These are phyloP conservation scores for Akanthomyces lecanii DNA, from an alignment of 2,329 filamentous ascomycete genomes.

Conservation along the genomic window DNA sequence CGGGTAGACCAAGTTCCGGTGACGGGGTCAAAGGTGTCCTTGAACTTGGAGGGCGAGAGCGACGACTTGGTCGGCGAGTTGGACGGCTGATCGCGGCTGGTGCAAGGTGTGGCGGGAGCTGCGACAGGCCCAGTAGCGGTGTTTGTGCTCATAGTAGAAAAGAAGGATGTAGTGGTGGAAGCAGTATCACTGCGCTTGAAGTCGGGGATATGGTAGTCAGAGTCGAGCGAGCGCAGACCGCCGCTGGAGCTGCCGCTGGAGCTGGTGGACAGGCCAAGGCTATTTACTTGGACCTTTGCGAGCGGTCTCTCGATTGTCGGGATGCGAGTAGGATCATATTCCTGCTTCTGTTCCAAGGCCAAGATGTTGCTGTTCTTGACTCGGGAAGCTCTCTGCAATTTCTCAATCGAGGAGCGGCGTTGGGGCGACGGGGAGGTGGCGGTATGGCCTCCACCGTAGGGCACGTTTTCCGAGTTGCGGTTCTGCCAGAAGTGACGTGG, in stretches of 20 bases:
- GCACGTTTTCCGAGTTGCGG: conserved; percentile 73
- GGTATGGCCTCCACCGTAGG: conserved; percentile 49
- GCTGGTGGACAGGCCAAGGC: conserved; percentile 54
- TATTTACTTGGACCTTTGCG: conserved; percentile 70
- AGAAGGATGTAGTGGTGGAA: conserved; percentile 42
- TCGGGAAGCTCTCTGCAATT: conserved; percentile 86
- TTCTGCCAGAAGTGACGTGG: conserved; percentile 91
- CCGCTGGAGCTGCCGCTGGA: conserved; percentile 36
- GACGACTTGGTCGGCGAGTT: conserved; percentile 84
- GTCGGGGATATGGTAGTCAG: conserved; percentile 36
- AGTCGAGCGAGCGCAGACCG: conserved; percentile 45
- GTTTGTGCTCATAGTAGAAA: conserved; percentile 54
- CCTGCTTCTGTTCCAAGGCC: conserved; percentile 83
- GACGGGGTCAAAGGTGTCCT: conserved; percentile 65
- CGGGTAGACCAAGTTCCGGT: conserved; percentile 66
- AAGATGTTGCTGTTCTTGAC: conserved; percentile 99
- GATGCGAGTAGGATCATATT: conserved; percentile 80
- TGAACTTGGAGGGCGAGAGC: conserved; percentile 64
- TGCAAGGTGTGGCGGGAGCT: conserved; percentile 33
- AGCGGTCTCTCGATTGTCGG: conserved; percentile 79
- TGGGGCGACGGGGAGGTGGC: conserved; percentile 63
- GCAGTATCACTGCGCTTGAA: conserved; percentile 52
- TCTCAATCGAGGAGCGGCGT: conserved; percentile 88
- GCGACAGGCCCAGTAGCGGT: conserved; percentile 39
- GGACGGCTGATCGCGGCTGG: conserved; percentile 57